Evolutionary conservation across 1,284 basidiomycete genomes (phyloP).

Genomic region (Fereydounia khargensis): DNA sequence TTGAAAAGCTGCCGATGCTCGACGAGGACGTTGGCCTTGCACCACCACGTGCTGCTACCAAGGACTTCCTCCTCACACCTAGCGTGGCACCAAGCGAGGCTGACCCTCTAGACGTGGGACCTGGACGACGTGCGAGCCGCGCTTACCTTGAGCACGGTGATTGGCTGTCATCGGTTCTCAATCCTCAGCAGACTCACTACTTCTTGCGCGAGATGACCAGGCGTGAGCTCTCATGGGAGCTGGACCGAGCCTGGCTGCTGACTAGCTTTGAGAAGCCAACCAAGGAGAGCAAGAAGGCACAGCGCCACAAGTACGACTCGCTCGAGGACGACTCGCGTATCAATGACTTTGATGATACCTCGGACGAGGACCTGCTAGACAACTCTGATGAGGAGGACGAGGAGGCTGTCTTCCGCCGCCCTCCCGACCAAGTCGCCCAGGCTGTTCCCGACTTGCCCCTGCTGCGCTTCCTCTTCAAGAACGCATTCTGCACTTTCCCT

Average conservation of each 20-base stretch:
- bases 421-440: slow-evolving; percentile 16
- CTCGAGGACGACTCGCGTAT: slow-evolving; percentile 41
- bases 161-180: slow-evolving; percentile 40
- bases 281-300: slow-evolving; percentile 4
- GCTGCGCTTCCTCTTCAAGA: slow-evolving; percentile 48
- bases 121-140: not conserved
- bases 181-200: slow-evolving; percentile 46
- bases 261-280: slow-evolving; percentile 38
- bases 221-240: slow-evolving; percentile 47
- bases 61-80: slow-evolving; percentile 30
- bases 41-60: slow-evolving; percentile 9
- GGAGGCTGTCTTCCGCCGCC: slow-evolving; percentile 47
- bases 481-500: slow-evolving; percentile 49
- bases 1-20: slow-evolving; percentile 21
- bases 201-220: slow-evolving; percentile 41
- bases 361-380: slow-evolving; percentile 27
- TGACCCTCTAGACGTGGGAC: slow-evolving; percentile 20
- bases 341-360: slow-evolving; percentile 42
- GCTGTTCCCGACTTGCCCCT: slow-evolving; percentile 41
- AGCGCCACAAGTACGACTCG: slow-evolving; percentile 15
- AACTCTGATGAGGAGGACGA: slow-evolving; percentile 40
- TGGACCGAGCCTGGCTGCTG: slow-evolving; percentile 45
- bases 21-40: slow-evolving; percentile 9
- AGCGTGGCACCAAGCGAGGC: slow-evolving; percentile 35
- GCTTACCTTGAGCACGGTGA: slow-evolving; percentile 8